Percentiles rank a stretch among this genome's conserved stretches.
Conservation (phyloP, 257 asterid genomes). For the Linderniella brevidens region DNA sequence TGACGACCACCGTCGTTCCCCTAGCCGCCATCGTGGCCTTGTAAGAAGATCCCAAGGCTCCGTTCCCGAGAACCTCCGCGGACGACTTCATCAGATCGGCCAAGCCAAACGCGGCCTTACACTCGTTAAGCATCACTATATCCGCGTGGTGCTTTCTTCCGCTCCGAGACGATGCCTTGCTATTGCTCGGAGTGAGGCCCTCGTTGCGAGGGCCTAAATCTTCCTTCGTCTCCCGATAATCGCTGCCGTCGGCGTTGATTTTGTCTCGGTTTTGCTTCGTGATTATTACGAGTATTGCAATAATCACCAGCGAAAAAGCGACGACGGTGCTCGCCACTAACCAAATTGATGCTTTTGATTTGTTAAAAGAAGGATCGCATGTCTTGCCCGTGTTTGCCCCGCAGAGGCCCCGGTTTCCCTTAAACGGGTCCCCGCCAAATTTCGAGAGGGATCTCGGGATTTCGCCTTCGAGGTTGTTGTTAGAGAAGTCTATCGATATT, state of each 20-base stretch:
- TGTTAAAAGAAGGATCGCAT: slow-evolving; percentile 11
- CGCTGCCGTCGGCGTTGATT: too few relatives aligned
- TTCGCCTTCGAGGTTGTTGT: slow-evolving; percentile 44
- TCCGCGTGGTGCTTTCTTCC: slow-evolving; percentile 20
- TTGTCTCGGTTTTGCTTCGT: slow-evolving; percentile 15
- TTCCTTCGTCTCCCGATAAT: too few relatives aligned
- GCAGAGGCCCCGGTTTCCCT: slow-evolving; percentile 48
- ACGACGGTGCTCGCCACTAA: too few relatives aligned
- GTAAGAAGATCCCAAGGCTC: slow-evolving; percentile 42
- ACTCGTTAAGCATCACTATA: slow-evolving; percentile 36
- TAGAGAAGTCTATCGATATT: slow-evolving; percentile 24
- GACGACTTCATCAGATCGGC: slow-evolving; percentile 67
- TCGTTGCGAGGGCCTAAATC: too few relatives aligned
- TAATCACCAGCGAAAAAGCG: slow-evolving; percentile 15
- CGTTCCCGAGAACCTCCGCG: slow-evolving; percentile 64
- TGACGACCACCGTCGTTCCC: slow-evolving; percentile 55
- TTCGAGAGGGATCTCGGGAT: slow-evolving; percentile 30
- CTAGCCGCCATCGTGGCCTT: slow-evolving; percentile 49
- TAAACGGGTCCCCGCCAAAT: slow-evolving; percentile 22
- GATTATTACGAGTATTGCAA: slow-evolving; percentile 17
- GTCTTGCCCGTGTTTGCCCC: slow-evolving; percentile 19
- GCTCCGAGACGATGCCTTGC: slow-evolving; percentile 9
- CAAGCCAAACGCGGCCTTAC: slow-evolving; percentile 51
- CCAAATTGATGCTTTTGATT: background rate
- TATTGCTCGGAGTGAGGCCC: slow-evolving; percentile 2